Conservation (phyloP, 164 flowering plant species). For the Kalanchoe fedtschenkoi region DNA sequence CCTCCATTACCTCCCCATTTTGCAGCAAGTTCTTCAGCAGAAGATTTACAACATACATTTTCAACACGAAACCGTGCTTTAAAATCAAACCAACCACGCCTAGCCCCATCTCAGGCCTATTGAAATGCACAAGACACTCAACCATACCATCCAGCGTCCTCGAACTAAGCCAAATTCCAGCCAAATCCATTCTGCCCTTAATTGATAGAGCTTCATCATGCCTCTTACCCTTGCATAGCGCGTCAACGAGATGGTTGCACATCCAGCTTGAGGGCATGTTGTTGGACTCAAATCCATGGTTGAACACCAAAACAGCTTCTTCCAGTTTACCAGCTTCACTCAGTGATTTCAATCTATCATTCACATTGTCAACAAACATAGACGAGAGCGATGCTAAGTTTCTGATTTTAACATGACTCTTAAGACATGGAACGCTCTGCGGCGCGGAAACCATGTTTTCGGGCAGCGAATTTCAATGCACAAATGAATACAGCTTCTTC, state of each 20-base stretch:
- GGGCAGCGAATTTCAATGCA: no score
- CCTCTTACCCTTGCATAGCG: constrained; percentile 29
- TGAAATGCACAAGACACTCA: constrained; percentile 30
- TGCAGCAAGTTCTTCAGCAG: constrained; percentile 47
- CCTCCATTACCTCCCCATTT: constrained; percentile 25
- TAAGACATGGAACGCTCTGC: background rate
- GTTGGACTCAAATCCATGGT: constrained; percentile 20
- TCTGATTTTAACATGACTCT: background rate
- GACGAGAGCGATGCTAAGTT: constrained; percentile 5
- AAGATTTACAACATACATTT: constrained; percentile 27
- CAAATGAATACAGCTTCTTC: no score
- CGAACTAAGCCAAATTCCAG: constrained; percentile 24
- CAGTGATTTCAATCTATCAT: constrained; percentile 27
- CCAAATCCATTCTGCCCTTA: constrained; percentile 28
- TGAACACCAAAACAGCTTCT: constrained; percentile 31
- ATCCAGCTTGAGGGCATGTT: constrained; percentile 26
- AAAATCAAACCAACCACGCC: constrained; percentile 48
- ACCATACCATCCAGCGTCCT: constrained; percentile 31
- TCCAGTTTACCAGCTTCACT: constrained; percentile 24
- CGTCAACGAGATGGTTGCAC: constrained; percentile 31
- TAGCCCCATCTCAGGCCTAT: constrained; percentile 23
- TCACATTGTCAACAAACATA: background rate
- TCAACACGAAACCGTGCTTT: constrained; percentile 42
- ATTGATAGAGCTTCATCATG: constrained; percentile 31
- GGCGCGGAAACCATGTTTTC: background rate